Evolutionary conservation across 2,329 filamentous ascomycete species (phyloP), one percentile per base, ranked within the genome.

Genomic region (Pyricularia pennisetigena): DNA sequence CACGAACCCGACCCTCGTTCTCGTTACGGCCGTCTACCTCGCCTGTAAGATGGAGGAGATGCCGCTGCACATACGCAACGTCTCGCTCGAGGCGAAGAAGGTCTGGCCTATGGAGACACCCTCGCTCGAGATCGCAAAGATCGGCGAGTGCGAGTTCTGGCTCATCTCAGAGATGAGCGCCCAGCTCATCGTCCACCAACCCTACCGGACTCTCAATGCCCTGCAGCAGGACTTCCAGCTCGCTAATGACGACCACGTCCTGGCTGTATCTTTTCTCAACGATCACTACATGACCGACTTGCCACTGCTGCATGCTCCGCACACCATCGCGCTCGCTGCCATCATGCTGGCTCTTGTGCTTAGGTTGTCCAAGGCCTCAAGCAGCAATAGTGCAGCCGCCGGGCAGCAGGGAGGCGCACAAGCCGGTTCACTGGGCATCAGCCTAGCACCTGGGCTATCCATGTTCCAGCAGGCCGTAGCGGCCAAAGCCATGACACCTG

Each of bases 11-110:
- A 97, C 97, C 76, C 88, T 98, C 49, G 88, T 98, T 69, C 86
- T 97, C 71, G 90, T 93, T n/a, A 98, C 95, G 1, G 92, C 94
- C 5, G 85, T 98, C 70, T 99, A 99, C 77, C 83, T 99, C 49
- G 94, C 95, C 24, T 97, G 93, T 81, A 99, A 99, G 80, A 97
- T 97, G 88, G 95, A 99, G 78, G 95, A 99, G 78, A 94, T 90
- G 66, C 95, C 95, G 2, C 94, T 98, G 77, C 95, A 99, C 77
- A 98, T 99, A 74, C 88, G 95, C 32, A 86, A 97, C 71, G 90
- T 99, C 69, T 89, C 95, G 12, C 90, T 88, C 64, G 95, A 99
- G 78, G 93, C 94, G 3, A 88, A 93, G 41, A 87, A 90, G 69
- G 84, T 96, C 69, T 97, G 93, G 92, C 89, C 92, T 7, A 30